A percentile compares a stretch with the other conserved stretches of the same genome.
Evolutionary conservation across 768 basidiomycete species (phyloP).

Genomic region (Goffeauzyma gilvescens): DNA sequence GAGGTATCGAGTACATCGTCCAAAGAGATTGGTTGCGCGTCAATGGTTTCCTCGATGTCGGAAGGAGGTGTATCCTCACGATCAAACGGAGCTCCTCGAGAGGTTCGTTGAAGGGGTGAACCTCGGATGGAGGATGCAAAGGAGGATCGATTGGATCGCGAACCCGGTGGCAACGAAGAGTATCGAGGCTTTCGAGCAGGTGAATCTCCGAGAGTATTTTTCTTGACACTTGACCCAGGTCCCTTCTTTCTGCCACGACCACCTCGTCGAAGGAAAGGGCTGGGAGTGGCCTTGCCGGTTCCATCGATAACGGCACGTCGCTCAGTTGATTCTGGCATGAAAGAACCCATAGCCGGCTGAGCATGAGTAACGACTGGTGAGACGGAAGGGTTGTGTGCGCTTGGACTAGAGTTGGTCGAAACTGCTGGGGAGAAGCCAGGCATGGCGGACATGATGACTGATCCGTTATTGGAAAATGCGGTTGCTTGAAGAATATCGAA

Average conservation of each 20-base stretch:
- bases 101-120: conserved; percentile 1
- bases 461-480: background rate
- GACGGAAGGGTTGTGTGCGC: too few relatives aligned
- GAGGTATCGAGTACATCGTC: conserved; percentile 11
- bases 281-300: conserved; percentile 10
- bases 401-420: too few relatives aligned
- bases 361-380: background rate
- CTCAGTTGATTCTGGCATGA: conserved; percentile 7
- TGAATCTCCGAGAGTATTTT: conserved; percentile 2
- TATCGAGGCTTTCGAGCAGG: conserved; percentile 5
- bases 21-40: conserved; percentile 6
- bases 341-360: conserved; percentile 10
- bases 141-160: background rate
- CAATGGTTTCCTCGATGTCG: conserved; percentile 7
- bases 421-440: too few relatives aligned
- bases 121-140: background rate
- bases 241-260: conserved; percentile 2
- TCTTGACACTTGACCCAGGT: conserved; percentile 2
- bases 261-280: conserved; percentile 9
- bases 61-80: conserved; percentile 12
- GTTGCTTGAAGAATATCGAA: background rate
- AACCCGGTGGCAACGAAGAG: conserved; percentile 8
- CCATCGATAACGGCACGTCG: conserved; percentile 10
- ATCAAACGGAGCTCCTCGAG: conserved; percentile 4
- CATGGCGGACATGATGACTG: conserved; percentile 2